phyloP scores from a whole-genome alignment of 345 rosid species.

The Populus alba region DNA sequence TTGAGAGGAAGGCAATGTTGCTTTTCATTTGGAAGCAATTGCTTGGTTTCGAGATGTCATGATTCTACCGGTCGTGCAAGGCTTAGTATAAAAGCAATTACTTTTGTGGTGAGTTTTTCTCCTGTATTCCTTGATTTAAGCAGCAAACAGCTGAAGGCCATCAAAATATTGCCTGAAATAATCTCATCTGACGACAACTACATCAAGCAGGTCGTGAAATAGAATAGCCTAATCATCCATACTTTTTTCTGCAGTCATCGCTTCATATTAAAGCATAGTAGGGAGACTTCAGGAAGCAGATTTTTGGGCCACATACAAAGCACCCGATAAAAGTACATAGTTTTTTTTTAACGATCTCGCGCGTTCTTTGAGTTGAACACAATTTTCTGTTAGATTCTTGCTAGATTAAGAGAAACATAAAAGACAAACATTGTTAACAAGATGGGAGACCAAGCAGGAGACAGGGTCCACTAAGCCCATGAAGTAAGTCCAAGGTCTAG shows the following conservation, averaged over 20 bases:
- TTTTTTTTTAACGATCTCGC: slow-evolving; percentile 24
- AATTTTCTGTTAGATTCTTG: slow-evolving; percentile 15
- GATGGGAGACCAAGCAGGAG: slow-evolving; percentile 45
- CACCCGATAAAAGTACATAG: slow-evolving; percentile 12
- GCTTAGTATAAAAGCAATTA: too few species aligned
- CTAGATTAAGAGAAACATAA: slow-evolving; percentile 16
- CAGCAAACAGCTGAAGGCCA: not conserved
- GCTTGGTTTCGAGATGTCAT: too few species aligned
- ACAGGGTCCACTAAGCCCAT: slow-evolving; percentile 18
- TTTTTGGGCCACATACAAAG: slow-evolving; percentile 26
- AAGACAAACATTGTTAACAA: slow-evolving; percentile 38
- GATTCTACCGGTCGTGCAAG: too few species aligned
- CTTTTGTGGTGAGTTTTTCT: not conserved
- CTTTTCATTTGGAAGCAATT: too few species aligned
- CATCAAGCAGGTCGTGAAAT: not conserved
- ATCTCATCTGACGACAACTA: not conserved
- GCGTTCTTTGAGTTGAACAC: slow-evolving; percentile 18
- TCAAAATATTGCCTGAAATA: not conserved
- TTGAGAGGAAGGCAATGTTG: too few species aligned
- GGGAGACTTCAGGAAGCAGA: not conserved
- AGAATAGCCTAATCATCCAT: not conserved
- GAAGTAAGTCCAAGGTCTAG: slow-evolving; percentile 15
- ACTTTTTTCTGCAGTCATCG: not conserved
- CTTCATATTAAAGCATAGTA: not conserved
- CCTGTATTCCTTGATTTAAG: not conserved